Base-by-base conservation (phyloP, 2,329 filamentous ascomycete species). In the Tolypocladium tundrense region DNA sequence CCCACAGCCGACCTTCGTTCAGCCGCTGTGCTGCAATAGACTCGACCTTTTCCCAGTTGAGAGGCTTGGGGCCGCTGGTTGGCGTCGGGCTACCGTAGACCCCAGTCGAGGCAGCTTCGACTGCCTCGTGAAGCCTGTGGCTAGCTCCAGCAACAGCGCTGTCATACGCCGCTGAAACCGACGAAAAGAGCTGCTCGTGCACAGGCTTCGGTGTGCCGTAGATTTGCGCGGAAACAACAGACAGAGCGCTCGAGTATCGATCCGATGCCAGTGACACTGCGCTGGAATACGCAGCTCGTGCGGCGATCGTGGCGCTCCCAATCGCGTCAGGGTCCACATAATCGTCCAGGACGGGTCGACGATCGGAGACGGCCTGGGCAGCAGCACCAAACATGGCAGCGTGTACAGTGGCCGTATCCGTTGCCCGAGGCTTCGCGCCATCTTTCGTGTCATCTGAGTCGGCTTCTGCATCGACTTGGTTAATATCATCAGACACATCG, bases 21-120 rank as follows among this genome's bases (percentile, higher is more conserved):
- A 93, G 77, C 58, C 82, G 82, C 39, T 86, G 84, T 0, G 88
- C 82, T 0, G 90, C 90, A 62, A 91, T 82, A 0, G 87, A 85
- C 55, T 82, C 77, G 14, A 80, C 75, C 31, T 70, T 72, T 54
- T 76, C 69, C 79, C 81, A 81, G 58, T 79, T 74, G 4, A 79
- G 62, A 27, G 70, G 69, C 24, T 73, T 75, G 1, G 74, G 70
- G 7, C 68, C 72, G 39, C 67, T 73, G n/a, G 72, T 73, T 14
- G 73, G 72, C 10, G 77, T 73, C 1, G 79, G 73, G 2, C 75
- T 74, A n/a, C 77, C 78, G 60, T 81, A 78, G 0, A 80, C 62
- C 1, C 74, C 75, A 48, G 75, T 72, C 1, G 80, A 81, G 2
- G 80, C 82, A 7, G 78, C 78, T 16, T 73, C 73, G n/a, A 84